Conservation (phyloP, 2,329 filamentous ascomycete species). For the Neocucurbitaria cava region DNA sequence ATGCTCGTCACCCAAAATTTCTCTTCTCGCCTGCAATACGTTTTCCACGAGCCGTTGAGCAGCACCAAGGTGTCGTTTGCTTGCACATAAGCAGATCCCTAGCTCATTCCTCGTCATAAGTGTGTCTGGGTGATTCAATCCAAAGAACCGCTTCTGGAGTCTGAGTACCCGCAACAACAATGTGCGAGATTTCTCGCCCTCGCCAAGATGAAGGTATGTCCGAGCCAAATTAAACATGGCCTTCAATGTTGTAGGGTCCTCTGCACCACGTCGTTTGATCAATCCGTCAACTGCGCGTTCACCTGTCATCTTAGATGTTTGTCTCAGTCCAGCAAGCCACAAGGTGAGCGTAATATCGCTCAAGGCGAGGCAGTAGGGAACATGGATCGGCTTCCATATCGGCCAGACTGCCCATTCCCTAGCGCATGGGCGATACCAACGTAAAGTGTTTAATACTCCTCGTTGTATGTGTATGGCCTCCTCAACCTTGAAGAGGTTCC, state of each 20-base stretch:
- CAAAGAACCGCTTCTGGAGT: conserved; percentile 23
- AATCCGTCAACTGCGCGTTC: conserved; percentile 21
- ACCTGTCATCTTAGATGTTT: conserved; percentile 8
- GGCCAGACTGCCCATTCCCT: conserved; percentile 16
- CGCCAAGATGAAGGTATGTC: conserved; percentile 23
- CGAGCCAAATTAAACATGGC: conserved; percentile 35
- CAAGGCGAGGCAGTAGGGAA: conserved; percentile 25
- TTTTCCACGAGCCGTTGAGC: conserved; percentile 15
- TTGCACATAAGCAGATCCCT: conserved; percentile 21
- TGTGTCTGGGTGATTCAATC: conserved; percentile 24
- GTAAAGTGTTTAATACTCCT: conserved; percentile 15
- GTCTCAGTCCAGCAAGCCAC: conserved; percentile 25
- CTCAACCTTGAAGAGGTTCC: not conserved
- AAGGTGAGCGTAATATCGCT: conserved; percentile 23
- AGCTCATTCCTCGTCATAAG: conserved; percentile 29
- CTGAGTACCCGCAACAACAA: conserved; percentile 20
- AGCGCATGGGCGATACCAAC: conserved; percentile 13
- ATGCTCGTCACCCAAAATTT: conserved; percentile 34
- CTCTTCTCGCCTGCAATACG: conserved; percentile 21
- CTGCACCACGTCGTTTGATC: conserved; percentile 22
- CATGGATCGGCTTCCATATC: conserved; percentile 21
- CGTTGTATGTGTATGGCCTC: conserved; percentile 9
- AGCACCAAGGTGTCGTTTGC: conserved; percentile 12
- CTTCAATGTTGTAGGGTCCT: conserved; percentile 25
- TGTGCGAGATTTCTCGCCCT: conserved; percentile 9